Percentiles rank a stretch among this genome's conserved stretches.
phyloP scores from a whole-genome alignment of 2,329 filamentous ascomycete genomes.

The Fusarium compactum region DNA sequence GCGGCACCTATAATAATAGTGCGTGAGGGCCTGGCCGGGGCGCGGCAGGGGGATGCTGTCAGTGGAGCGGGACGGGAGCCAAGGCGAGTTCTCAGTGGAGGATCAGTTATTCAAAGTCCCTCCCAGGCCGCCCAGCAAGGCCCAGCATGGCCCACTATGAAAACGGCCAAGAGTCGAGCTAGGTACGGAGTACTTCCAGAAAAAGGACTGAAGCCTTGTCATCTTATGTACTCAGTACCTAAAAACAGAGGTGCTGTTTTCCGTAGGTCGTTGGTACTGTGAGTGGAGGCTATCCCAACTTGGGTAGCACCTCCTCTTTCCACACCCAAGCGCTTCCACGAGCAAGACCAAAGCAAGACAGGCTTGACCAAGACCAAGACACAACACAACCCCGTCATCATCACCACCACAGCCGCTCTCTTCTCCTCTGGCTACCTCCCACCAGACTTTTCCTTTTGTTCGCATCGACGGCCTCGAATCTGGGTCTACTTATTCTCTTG shows the following conservation, averaged over 20 bases:
- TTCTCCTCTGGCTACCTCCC: slow-evolving; percentile 28
- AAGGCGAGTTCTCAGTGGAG: slow-evolving; percentile 36
- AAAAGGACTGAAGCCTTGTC: not conserved
- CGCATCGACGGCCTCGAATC: slow-evolving; percentile 1
- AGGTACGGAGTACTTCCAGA: slow-evolving; percentile 33
- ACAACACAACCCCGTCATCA: slow-evolving; percentile 38
- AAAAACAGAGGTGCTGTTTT: slow-evolving; percentile 3
- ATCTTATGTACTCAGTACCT: slow-evolving; percentile 26
- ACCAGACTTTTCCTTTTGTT: slow-evolving; percentile 21
- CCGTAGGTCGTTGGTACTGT: slow-evolving; percentile 18
- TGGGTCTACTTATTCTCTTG: slow-evolving; percentile 21
- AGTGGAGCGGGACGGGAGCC: slow-evolving; percentile 41
- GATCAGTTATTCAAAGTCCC: slow-evolving; percentile 32
- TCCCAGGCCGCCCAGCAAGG: slow-evolving; percentile 23
- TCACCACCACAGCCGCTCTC: slow-evolving; percentile 34
- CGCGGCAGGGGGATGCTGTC: slow-evolving; percentile 35
- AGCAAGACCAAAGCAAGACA: slow-evolving; percentile 20
- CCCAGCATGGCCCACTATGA: slow-evolving; percentile 25
- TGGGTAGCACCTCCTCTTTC: slow-evolving; percentile 41
- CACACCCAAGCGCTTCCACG: slow-evolving; percentile 38
- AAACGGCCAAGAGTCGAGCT: slow-evolving; percentile 20
- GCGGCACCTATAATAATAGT: slow-evolving; percentile 30
- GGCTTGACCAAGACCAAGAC: slow-evolving; percentile 32
- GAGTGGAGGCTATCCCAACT: slow-evolving; percentile 37
- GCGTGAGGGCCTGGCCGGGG: slow-evolving; percentile 21